Evolutionary conservation across 192 early-diverging fungal species (phyloP).

Genomic region (Mortierella antarctica): DNA sequence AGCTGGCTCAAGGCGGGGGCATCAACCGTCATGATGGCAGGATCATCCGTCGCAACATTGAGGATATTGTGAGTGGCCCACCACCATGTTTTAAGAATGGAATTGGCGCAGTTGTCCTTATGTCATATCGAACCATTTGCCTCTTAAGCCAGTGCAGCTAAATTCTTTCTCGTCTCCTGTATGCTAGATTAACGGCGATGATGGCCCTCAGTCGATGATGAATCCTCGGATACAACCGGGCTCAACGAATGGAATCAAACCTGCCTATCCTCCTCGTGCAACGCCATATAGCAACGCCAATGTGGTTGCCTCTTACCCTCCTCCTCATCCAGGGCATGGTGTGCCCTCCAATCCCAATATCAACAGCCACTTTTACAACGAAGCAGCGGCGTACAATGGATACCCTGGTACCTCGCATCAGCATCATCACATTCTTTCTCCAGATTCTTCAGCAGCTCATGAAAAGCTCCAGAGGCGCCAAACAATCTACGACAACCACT

Average conservation of each 20-base stretch:
- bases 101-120: too few species aligned
- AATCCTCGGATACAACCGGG: conserved; percentile 11
- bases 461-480: conserved; percentile 14
- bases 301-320: conserved; percentile 5
- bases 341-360: background rate
- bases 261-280: conserved; percentile 38
- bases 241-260: conserved; percentile 5
- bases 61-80: conserved; percentile 17
- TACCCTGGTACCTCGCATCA: too few species aligned
- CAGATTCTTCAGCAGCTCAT: too few species aligned
- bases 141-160: too few species aligned
- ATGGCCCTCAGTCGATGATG: conserved; percentile 44
- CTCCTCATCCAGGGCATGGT: background rate
- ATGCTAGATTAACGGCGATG: conserved; percentile 25
- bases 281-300: conserved; percentile 40
- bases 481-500: conserved; percentile 39
- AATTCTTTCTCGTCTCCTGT: background rate
- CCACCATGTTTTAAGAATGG: too few species aligned
- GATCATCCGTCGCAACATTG: conserved; percentile 30
- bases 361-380: background rate
- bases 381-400: too few species aligned
- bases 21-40: conserved; percentile 40
- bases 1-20: conserved; percentile 39
- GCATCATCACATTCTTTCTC: too few species aligned
- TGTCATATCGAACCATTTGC: too few species aligned